phyloP scores from a whole-genome alignment of 306 rosid genomes.

The Cucumis melo region DNA sequence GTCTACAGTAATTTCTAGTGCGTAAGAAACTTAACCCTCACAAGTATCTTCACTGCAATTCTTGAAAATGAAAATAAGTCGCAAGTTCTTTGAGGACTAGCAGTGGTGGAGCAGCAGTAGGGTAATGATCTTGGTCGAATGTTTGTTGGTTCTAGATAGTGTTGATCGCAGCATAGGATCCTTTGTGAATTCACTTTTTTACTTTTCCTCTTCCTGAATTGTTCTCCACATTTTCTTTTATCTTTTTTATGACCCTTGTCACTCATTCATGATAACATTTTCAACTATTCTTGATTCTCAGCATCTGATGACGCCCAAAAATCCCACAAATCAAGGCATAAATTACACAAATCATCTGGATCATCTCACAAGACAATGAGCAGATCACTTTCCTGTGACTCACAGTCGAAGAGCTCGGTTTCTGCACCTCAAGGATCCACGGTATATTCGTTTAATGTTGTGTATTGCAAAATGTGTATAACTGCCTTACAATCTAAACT shows the following conservation, averaged over 20 bases:
- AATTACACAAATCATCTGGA: slow-evolving; percentile 72
- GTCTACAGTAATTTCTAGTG: background rate
- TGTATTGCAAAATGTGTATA: background rate
- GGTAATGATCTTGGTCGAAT: background rate
- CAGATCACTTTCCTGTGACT: slow-evolving; percentile 84
- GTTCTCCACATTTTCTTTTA: slow-evolving; percentile 21
- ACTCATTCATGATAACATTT: slow-evolving; percentile 21
- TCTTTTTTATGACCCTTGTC: slow-evolving; percentile 14
- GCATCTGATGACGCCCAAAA: slow-evolving; percentile 89
- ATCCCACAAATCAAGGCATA: slow-evolving; percentile 83
- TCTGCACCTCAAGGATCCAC: slow-evolving; percentile 61
- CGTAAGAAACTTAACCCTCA: background rate
- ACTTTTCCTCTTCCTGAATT: slow-evolving; percentile 24
- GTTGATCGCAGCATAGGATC: slow-evolving; percentile 59
- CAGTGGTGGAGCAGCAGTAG: background rate
- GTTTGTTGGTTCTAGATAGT: background rate
- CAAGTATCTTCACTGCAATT: background rate
- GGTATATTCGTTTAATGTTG: slow-evolving; percentile 21
- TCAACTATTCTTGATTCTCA: slow-evolving; percentile 26
- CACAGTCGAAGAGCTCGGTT: slow-evolving; percentile 83
- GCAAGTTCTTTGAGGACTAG: background rate
- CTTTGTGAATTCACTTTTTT: slow-evolving; percentile 44
- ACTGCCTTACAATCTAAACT: background rate
- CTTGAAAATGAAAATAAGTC: background rate
- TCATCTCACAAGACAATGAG: slow-evolving; percentile 78